These are phyloP conservation scores for Microsporum canis DNA, from an alignment of 2,329 filamentous ascomycete genomes.

Conservation along the genomic window DNA sequence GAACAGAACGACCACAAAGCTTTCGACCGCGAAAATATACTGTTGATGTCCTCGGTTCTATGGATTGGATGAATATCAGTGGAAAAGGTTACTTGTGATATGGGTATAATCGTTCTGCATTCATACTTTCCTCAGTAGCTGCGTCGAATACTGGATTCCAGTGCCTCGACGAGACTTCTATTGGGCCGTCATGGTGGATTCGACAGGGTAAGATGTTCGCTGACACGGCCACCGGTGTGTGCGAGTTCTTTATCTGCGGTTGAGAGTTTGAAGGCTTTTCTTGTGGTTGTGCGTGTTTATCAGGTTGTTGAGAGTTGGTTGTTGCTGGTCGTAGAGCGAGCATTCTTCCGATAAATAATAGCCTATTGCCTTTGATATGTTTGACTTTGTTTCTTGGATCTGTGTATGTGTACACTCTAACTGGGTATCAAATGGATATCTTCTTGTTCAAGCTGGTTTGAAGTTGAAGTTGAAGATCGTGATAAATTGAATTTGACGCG, in stretches of 20 bases:
- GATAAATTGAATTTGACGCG: constrained; percentile 7
- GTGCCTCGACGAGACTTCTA: constrained; percentile 53
- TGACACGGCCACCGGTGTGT: constrained; percentile 29
- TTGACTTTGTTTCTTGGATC: background rate
- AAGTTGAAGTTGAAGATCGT: constrained; percentile 11
- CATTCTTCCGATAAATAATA: background rate
- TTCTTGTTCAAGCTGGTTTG: background rate
- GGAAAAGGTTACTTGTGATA: background rate
- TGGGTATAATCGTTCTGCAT: background rate
- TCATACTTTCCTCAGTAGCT: constrained; percentile 27
- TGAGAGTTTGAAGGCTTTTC: background rate
- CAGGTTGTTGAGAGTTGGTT: background rate
- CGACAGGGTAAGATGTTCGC: constrained; percentile 70
- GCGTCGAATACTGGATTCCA: constrained; percentile 52
- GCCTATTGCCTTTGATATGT: background rate
- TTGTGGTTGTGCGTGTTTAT: constrained; percentile 15
- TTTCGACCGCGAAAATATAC: constrained; percentile 72
- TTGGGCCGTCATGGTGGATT: constrained; percentile 64
- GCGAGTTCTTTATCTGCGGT: background rate
- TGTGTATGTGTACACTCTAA: background rate
- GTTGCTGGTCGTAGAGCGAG: background rate
- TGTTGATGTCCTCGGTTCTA: constrained; percentile 22
- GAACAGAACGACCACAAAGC: constrained; percentile 55
- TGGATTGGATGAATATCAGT: background rate
- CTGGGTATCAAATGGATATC: background rate